Evolutionary conservation across 345 rosid genomes (phyloP).

Genomic region (Pelargonium nanum): DNA sequence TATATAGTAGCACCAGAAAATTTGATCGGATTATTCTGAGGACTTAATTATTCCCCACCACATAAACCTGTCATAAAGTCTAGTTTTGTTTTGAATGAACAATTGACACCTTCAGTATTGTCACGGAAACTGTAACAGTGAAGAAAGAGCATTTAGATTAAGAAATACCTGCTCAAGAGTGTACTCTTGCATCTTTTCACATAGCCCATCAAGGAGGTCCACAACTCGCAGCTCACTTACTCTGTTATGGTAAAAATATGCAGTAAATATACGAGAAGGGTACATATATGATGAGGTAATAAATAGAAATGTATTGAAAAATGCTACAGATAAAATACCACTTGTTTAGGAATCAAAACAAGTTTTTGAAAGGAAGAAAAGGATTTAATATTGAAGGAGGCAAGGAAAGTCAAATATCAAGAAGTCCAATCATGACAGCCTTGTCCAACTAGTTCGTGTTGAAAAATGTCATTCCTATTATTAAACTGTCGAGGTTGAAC

Average conservation of each 20-base stretch:
- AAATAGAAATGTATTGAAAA: not conserved
- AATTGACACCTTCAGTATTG: not conserved
- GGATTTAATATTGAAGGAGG: too few species aligned
- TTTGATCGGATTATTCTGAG: too few species aligned
- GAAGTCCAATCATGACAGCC: too few species aligned
- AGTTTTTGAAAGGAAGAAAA: too few species aligned
- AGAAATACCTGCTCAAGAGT: constrained; percentile 63
- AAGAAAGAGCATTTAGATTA: constrained; percentile 4
- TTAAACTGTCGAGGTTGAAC: too few species aligned
- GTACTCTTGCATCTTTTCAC: constrained; percentile 91
- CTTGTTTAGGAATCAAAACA: too few species aligned
- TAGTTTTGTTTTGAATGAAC: not conserved
- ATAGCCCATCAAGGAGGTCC: constrained; percentile 82
- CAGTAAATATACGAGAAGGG: not conserved
- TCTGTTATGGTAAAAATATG: constrained; percentile 24
- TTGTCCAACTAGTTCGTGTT: too few species aligned
- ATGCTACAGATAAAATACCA: too few species aligned
- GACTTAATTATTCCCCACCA: too few species aligned
- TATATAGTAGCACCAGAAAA: not conserved
- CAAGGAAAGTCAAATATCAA: too few species aligned
- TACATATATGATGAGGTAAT: not conserved
- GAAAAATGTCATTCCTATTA: too few species aligned
- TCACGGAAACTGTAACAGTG: not conserved
- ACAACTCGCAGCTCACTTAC: constrained; percentile 88
- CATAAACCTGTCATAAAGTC: not conserved